phyloP scores from a whole-genome alignment of 352 stramenopile species.

The Pythium plurisporium region DNA sequence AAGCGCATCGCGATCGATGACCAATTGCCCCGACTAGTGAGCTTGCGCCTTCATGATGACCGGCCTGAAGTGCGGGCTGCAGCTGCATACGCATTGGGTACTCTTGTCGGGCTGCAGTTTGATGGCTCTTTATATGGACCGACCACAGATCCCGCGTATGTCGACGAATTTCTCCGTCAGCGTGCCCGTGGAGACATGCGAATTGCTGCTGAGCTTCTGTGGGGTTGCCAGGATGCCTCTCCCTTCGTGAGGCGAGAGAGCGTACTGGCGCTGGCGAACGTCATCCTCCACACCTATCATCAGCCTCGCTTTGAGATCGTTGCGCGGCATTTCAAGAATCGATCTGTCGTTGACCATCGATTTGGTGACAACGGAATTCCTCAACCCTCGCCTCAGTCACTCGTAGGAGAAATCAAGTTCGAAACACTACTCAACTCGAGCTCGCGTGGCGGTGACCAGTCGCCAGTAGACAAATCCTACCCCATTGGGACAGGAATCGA shows the following conservation, averaged over 20 bases:
- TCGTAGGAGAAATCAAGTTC: background rate
- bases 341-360: slow-evolving; percentile 19
- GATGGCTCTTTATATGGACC: slow-evolving; percentile 46
- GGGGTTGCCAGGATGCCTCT: slow-evolving; percentile 71
- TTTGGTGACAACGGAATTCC: background rate
- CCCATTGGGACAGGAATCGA: slow-evolving; percentile 19
- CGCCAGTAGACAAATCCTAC: slow-evolving; percentile 10
- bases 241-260: slow-evolving; percentile 81
- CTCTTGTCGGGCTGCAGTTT: slow-evolving; percentile 84
- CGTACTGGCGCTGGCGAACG: slow-evolving; percentile 75
- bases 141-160: slow-evolving; percentile 23
- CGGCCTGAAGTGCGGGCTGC: slow-evolving; percentile 89
- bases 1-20: slow-evolving; percentile 86
- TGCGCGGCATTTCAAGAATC: slow-evolving; percentile 75
- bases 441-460: background rate
- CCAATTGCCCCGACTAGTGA: slow-evolving; percentile 82
- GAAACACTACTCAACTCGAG: no score
- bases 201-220: slow-evolving; percentile 62
- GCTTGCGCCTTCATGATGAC: slow-evolving; percentile 78
- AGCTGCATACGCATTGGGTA: slow-evolving; percentile 91
- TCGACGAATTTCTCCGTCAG: slow-evolving; percentile 60
- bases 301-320: slow-evolving; percentile 80
- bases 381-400: background rate
- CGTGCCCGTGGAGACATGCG: slow-evolving; percentile 63
- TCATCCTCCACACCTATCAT: slow-evolving; percentile 87